Evolutionary conservation across 306 rosid genomes (phyloP), one percentile per base, ranked within the genome.

Genomic region (Purshia tridentata): DNA sequence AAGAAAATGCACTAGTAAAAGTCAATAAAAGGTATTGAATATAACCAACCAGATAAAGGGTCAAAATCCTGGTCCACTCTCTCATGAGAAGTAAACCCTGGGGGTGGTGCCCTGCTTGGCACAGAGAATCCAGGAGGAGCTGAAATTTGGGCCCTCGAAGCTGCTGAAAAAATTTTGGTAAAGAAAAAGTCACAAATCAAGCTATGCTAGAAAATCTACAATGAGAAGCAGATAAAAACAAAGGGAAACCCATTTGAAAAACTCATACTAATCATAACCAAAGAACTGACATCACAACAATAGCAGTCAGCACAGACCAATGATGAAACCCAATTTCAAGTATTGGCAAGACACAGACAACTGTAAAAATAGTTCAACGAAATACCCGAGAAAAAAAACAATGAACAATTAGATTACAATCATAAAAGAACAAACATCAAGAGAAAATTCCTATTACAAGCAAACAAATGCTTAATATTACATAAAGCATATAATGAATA

Each of bases 51-150:
- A 77, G 97, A 69, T 35, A 80, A 52, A 6, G 86, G 65, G 76
- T 91, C 97, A 86, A 78, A 86, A 59, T 85, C 79, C 20, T 82
- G 92, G 64, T 85, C 92, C 62, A 72, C 67, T 84, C 98, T 91
- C 80, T 88, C 92, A 46, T 83, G 88, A 75, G 97, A 85, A 37
- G 92, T 81, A 76, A 91, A 93, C 46, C 98, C 98, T 0, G 97
- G 98, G 6, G 91, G 97, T 1, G 97, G 98, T 42, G 85, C 86
- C 86, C 93, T 76, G 80, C 81, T 88, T 42, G 96, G 92, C 71
- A 82, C 84, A 13, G 96, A 86, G 79, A 93, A 93, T 40, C 98
- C 97, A 47, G 97, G 98, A 8, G 98, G 97, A 4, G 87, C 98
- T 8, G 96, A 88, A 35, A 85, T 65, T 74, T 89, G 98, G 73